Evolutionary conservation across 2,329 filamentous ascomycete species (phyloP).

Genomic region (Fusarium sp.): DNA sequence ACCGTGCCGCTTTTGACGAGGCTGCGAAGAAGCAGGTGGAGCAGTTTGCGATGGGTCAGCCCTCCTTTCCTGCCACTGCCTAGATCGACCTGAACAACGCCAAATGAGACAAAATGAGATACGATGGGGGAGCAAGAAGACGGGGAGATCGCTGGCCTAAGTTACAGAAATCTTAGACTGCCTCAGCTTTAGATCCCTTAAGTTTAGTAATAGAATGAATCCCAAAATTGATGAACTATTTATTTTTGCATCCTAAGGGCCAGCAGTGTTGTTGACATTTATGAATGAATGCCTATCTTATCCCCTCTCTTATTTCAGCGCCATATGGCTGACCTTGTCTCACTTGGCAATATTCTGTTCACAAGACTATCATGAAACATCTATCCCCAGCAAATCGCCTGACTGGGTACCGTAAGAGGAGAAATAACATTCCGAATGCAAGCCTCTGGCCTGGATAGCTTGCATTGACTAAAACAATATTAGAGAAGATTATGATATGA

Average conservation of each 20-base stretch:
- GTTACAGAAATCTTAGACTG: neutral
- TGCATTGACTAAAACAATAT: too few species aligned
- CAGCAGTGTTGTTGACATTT: too few species aligned
- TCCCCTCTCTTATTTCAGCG: neutral
- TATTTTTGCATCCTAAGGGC: neutral
- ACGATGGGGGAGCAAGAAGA: neutral
- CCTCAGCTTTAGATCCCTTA: neutral
- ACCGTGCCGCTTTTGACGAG: conserved; percentile 78
- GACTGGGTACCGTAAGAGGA: too few species aligned
- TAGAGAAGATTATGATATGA: too few species aligned
- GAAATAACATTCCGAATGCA: too few species aligned
- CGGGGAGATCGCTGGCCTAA: neutral
- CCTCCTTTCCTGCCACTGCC: conserved; percentile 51
- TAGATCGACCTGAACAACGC: conserved; percentile 2
- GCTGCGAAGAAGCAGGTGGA: conserved; percentile 79
- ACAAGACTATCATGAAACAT: neutral
- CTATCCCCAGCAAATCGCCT: neutral
- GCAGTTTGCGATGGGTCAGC: conserved; percentile 72
- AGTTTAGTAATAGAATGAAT: neutral
- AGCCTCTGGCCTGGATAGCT: too few species aligned
- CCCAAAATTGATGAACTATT: neutral
- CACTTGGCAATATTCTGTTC: neutral
- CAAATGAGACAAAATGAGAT: neutral
- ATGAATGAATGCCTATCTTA: neutral
- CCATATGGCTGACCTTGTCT: neutral